Conservation (phyloP, 2,329 filamentous ascomycete species). For the Epichloe coenophiala region DNA sequence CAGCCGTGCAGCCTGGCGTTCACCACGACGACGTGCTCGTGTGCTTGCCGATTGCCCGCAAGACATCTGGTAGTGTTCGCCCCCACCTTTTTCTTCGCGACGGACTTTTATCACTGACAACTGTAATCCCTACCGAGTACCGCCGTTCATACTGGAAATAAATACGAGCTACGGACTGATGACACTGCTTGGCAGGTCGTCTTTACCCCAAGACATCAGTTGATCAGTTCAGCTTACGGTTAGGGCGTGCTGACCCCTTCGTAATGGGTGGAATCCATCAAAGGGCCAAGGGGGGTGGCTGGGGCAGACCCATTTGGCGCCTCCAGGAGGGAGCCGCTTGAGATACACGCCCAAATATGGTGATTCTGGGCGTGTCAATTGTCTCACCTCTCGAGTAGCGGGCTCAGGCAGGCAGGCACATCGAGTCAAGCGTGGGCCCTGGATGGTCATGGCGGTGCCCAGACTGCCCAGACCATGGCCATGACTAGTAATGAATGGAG, state of each 20-base stretch:
- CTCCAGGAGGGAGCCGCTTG: neutral
- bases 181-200: neutral
- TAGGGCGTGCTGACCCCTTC: neutral
- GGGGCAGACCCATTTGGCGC: neutral
- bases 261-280: neutral
- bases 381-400: constrained; percentile 1
- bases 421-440: neutral
- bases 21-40: neutral
- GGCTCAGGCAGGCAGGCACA: neutral
- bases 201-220: too few species aligned
- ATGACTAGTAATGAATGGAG: neutral
- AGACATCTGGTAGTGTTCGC: neutral
- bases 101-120: too few species aligned
- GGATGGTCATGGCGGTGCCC: neutral
- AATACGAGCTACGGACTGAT: neutral
- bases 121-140: neutral
- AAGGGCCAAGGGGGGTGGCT: constrained; percentile 1
- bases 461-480: neutral
- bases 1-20: neutral
- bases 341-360: neutral
- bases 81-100: too few species aligned
- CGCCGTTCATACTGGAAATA: neutral
- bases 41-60: neutral
- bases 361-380: constrained; percentile 1
- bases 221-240: neutral